phyloP scores from a whole-genome alignment of 257 asterid species.

The Lycium barbarum region DNA sequence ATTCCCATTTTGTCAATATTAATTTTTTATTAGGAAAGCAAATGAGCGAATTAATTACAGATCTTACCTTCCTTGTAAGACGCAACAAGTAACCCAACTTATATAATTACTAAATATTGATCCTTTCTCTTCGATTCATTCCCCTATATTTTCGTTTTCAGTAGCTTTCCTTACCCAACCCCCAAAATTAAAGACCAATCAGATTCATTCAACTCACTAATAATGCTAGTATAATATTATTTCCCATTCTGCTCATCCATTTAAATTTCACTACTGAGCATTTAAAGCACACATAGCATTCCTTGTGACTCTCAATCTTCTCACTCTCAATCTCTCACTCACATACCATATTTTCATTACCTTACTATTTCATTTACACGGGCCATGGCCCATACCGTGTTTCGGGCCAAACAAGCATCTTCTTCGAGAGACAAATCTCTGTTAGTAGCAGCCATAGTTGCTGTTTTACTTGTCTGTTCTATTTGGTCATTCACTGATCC shows the following conservation, averaged over 20 bases:
- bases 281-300: constrained; percentile 22
- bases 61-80: constrained; percentile 13
- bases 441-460: constrained; percentile 35
- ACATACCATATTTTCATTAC: neutral
- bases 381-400: constrained; percentile 50
- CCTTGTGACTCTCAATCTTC: neutral
- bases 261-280: neutral
- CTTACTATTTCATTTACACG: neutral
- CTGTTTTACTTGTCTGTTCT: constrained; percentile 44
- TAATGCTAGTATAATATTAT: neutral
- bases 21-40: neutral
- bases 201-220: neutral
- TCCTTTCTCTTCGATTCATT: neutral
- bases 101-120: neutral
- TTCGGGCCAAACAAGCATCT: constrained; percentile 43
- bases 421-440: constrained; percentile 36
- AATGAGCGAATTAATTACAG: constrained; percentile 23
- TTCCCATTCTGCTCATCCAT: neutral
- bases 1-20: neutral
- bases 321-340: constrained; percentile 10
- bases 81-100: neutral
- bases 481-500: constrained; percentile 50
- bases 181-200: neutral
- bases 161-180: neutral
- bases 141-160: neutral